Evolutionary conservation across 768 basidiomycete species (phyloP), one percentile per base, ranked within the genome.

Genomic region (Boletus reticulatus): DNA sequence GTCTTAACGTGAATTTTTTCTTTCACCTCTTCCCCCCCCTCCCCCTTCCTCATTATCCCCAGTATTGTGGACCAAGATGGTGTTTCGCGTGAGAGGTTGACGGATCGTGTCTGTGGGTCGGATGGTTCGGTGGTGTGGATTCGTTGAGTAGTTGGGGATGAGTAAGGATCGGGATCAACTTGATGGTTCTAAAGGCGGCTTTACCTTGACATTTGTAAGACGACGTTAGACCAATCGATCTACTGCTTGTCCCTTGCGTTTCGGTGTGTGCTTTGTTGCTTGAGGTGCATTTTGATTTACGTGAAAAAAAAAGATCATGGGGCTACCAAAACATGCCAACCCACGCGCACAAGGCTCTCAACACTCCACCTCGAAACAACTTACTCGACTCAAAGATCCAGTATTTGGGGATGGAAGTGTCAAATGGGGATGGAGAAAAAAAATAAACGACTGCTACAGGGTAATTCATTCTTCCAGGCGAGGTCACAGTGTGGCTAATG

Each of bases 1-100:
- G 62, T 67, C 37, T 60, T 58, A 51, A 59, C 52, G 56, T 61
- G 52, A 64, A 45, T 56, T 44, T 51, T 47, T 54, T 52, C 43
- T 45, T 36, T 36, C 34, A 36, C 34, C 3, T 22, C 20, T n/a
- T 43, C 43, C 52, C 46, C 38, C 48, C 46, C 46, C 34, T 16
- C 22, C 12, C 29, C 19, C 31, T 36, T 29, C 36, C n/a, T 39
- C 32, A 9, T 36, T n/a, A 5, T 9, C 38, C 49, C 19, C 46
- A 10, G 58, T 67, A 46, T 45, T 52, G 55, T 61, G 52, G 55
- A 57, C 63, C 53, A 58, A 60, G 55, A 31, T 50, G 59, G 56
- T 58, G 53, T 56, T 48, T 47, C 45, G 49, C 49, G 50, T 49
- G 55, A 31, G 46, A 60, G 34, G 52, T 57, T 49, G 56, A 44